These are phyloP conservation scores for Heterobasidion annosum DNA, from an alignment of 1,284 basidiomycete species.

Conservation along the genomic window DNA sequence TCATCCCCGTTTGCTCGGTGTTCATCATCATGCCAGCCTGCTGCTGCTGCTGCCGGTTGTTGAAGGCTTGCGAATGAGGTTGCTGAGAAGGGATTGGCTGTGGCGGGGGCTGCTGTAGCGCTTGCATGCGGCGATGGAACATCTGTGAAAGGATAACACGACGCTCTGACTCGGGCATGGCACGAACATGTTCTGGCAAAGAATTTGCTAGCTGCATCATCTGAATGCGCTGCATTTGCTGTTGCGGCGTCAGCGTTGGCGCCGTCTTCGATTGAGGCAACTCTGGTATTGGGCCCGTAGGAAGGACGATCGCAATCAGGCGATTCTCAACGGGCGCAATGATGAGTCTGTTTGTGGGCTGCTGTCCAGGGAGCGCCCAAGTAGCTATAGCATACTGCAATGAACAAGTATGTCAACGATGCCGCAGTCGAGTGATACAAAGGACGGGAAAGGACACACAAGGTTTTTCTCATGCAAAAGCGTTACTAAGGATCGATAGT, in stretches of 20 bases:
- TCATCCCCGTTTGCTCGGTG: background rate
- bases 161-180: constrained; percentile 6
- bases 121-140: constrained; percentile 7
- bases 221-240: background rate
- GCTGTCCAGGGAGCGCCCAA: constrained; percentile 41
- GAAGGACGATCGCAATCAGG: constrained; percentile 41
- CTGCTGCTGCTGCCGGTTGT: constrained; percentile 4
- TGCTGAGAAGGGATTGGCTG: constrained; percentile 1
- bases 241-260: constrained; percentile 15
- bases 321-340: constrained; percentile 34
- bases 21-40: background rate
- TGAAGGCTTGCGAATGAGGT: background rate
- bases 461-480: constrained; percentile 32
- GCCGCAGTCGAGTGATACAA: background rate
- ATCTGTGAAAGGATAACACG: constrained; percentile 7
- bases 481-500: constrained; percentile 28
- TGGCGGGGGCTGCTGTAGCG: constrained; percentile 6
- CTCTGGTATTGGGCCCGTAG: constrained; percentile 47
- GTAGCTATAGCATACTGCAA: constrained; percentile 46
- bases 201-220: constrained; percentile 5
- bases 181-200: constrained; percentile 3
- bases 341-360: constrained; percentile 36
- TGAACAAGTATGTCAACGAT: background rate
- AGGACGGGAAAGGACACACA: constrained; percentile 21
- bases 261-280: constrained; percentile 21